Evolutionary conservation across 148 eudicot species (phyloP), one percentile per base, ranked within the genome.

Genomic region (Rhododendron ovatum): DNA sequence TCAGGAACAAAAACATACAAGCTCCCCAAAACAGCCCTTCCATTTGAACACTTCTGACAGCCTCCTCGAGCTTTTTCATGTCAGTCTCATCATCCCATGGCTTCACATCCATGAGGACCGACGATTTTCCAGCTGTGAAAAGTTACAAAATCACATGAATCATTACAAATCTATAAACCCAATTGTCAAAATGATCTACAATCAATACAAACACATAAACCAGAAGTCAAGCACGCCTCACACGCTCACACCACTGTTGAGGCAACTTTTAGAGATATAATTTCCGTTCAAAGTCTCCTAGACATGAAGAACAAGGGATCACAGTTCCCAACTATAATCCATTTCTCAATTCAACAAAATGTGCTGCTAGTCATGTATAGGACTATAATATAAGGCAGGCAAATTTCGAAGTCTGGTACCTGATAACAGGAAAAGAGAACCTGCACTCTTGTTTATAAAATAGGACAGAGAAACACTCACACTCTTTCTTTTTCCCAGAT

Each of bases 51-150:
- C 94, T 87, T 85, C 99, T 91, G 79, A 96, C 95, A n/a, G 96
- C 95, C 87, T 96, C 98, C 92, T 96, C 99, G 24, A 96, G 98
- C 92, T 94, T 92, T 85, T 85, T 28, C 99, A 96, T 96, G 91
- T 96, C 99, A 13, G 99, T 96, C 85, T 96, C 98, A 84, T 96
- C 99, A 85, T 96, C 99, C 98, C 99, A 95, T 86, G 98, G 99
- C 93, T 96, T 96, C 3, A 96, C 88, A 77, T 93, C 98, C 91
- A 94, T 26, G 92, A 94, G 86, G 45, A 96, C 93, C 0, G 99
- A 96, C 26, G 98, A 96, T 88, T 96, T 95, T 53, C 98, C 99
- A 83, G 95, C 99, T 96, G 91, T 65, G 80, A 86, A 51, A 28
- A 79, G 74, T 67, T 26, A 22, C 65, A 71, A 30, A 73, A 28